These are phyloP conservation scores for Hypoxylon lienhwacheense DNA, from an alignment of 495 filamentous ascomycete species.

Conservation along the genomic window DNA sequence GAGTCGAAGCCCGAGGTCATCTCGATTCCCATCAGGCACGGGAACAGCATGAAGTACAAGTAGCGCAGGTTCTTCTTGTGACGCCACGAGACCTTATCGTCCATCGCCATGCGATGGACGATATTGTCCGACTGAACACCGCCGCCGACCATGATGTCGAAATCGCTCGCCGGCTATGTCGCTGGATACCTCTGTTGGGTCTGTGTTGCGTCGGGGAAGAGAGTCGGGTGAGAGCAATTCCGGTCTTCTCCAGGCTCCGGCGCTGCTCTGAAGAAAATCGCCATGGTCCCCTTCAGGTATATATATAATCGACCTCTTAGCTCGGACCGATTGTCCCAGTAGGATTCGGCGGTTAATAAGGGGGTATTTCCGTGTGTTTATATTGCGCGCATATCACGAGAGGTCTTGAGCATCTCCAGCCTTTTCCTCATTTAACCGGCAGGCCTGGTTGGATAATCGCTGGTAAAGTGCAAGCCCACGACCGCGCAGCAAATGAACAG, in stretches of 20 bases:
- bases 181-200: neutral
- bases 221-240: constrained; percentile 10
- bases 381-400: constrained; percentile 21
- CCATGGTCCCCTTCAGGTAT: constrained; percentile 5
- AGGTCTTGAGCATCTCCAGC: constrained; percentile 17
- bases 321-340: constrained; percentile 32
- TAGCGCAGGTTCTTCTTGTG: constrained; percentile 62
- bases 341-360: constrained; percentile 37
- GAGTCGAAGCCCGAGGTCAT: constrained; percentile 74
- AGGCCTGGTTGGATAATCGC: constrained; percentile 28
- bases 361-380: constrained; percentile 23
- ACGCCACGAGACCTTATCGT: constrained; percentile 61
- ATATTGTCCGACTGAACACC: constrained; percentile 44
- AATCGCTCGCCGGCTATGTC: constrained; percentile 1
- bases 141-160: constrained; percentile 46
- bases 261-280: neutral
- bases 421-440: constrained; percentile 35
- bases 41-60: constrained; percentile 65
- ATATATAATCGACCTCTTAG: constrained; percentile 21
- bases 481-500: constrained; percentile 27
- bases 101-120: constrained; percentile 57
- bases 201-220: neutral
- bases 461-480: constrained; percentile 21
- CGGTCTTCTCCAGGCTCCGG: constrained; percentile 9
- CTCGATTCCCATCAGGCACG: constrained; percentile 69